Evolutionary conservation across 73 alveolate species (phyloP), one percentile per base, ranked within the genome.

Genomic region (Paramecium tetraurelia): DNA sequence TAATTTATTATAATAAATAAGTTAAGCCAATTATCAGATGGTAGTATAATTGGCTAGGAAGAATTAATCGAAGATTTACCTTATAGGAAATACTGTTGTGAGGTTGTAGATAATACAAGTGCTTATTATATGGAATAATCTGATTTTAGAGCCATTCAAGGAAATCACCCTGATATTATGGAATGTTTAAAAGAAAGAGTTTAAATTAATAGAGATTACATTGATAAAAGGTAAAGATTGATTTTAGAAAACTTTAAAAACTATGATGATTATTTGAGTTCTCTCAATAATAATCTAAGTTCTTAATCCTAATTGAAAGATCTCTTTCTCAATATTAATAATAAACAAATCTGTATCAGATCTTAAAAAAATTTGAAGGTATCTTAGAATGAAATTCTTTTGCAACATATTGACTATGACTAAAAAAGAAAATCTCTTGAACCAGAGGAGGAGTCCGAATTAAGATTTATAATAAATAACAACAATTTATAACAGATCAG

Each of bases 121-220:
- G 90, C 90, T 14, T 80, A 31, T 16, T 80, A 80, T 46, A 80
- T 80, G 90, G 90, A 80, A 48, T 33, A 59, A 11, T 24, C 35
- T 1, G 90, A 44, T 44, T 80, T 80, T 14, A 80, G 48, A 20
- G 57, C 46, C 7, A 46, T 80, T 44, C 7, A 80, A 35, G 57
- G 57, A 1, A 44, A 22, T 44, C 57, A 44, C 14, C 90, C 90
- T 22, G 90, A 80, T 80, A 80, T 80, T 44, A 63, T 80, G 43
- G 57, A 48, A 10, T 80, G 75, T 16, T 18, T 80, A 46, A 80
- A 18, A 80, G 75, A 80, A 80, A 80, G 84, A 63, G 50, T 33
- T 3, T 14, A 22, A 22, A 63, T 63, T 33, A 63, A 63, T 63
- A 63, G 31, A 27, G 84, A 63, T 33, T 63, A 63, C 21, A 63